These are phyloP conservation scores for Trichoderma sp. DNA, from an alignment of 2,329 filamentous ascomycete genomes.

Conservation along the genomic window DNA sequence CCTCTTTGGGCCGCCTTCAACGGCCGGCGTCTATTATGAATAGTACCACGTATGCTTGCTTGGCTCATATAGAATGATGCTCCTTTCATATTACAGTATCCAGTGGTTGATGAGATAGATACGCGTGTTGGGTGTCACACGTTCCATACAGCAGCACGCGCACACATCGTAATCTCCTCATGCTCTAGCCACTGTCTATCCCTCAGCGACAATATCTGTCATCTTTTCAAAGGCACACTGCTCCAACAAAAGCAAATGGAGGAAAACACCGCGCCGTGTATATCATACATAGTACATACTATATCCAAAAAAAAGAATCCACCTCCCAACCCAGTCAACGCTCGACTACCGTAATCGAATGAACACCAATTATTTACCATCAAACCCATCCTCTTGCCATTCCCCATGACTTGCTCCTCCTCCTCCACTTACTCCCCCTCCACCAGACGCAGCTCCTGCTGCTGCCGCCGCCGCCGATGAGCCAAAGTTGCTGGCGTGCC, in stretches of 20 bases:
- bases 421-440: conserved; percentile 24
- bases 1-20: conserved; percentile 12
- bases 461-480: conserved; percentile 45
- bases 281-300: conserved; percentile 7
- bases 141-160: not conserved
- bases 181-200: not conserved
- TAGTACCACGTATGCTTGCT: not conserved
- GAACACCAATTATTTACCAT: conserved; percentile 31
- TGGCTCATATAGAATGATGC: not conserved
- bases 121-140: not conserved
- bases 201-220: not conserved
- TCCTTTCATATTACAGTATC: not conserved
- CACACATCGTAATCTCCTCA: not conserved
- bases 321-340: not conserved
- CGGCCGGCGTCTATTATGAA: conserved; percentile 17
- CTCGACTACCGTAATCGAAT: not conserved
- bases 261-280: not conserved
- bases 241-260: not conserved
- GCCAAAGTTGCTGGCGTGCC: conserved; percentile 57
- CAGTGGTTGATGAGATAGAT: not conserved
- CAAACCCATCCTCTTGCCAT: conserved; percentile 64
- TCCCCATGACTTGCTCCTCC: conserved; percentile 44
- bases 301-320: conserved; percentile 4
- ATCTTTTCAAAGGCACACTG: not conserved
- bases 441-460: conserved; percentile 37